Evolutionary conservation across 257 asterid species (phyloP), one percentile per base, ranked within the genome.

Genomic region (Gentiana macrophylla): DNA sequence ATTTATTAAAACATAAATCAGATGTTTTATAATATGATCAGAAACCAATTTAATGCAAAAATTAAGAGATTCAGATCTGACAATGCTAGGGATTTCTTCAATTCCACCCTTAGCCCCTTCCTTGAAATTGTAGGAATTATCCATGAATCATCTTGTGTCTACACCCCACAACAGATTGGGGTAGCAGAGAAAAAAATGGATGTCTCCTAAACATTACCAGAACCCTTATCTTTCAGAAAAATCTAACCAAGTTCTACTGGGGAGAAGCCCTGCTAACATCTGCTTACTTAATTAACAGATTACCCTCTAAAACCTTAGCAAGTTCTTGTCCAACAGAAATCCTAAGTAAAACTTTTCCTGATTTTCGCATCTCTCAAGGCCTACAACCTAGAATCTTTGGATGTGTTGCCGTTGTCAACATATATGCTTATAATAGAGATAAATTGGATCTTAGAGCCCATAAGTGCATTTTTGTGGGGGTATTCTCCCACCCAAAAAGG

Each of bases 1-100:
- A 33, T 10, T 7, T 63, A 5, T 13, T 55, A 6, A 63, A 63
- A 55, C 50, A 63, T 35, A 63, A 55, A 52, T 43, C 50, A 4
- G 52, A 62, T 11, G 49, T 50, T 8, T 7, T 1, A 3, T 43
- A 2, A 36, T 63, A 63, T 64, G 57, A 47, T 53, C 9, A 24
- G 41, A 34, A 53, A 5, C 37, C 50, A 61, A 37, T 53, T 48
- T 53, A 11, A 6, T 4, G 9, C 47, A 9, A 12, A 5, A 3
- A 12, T 59, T 46, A 47, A 46, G 36, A 34, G 43, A 35, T 3
- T 60, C 10, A 4, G 38, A 24, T 53, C 33, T 3, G 51, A 66
- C 33, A 59, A 66, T 49, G 33, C 57, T 11, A 7, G 11, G 8
- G 52, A 66, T 7, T 53, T 45, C 32, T 49, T 55, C 32, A 67